A percentile compares a stretch with the other conserved stretches of the same genome.
Conservation (phyloP, 2,329 filamentous ascomycete species). For the Pseudogymnoascus sp. region DNA sequence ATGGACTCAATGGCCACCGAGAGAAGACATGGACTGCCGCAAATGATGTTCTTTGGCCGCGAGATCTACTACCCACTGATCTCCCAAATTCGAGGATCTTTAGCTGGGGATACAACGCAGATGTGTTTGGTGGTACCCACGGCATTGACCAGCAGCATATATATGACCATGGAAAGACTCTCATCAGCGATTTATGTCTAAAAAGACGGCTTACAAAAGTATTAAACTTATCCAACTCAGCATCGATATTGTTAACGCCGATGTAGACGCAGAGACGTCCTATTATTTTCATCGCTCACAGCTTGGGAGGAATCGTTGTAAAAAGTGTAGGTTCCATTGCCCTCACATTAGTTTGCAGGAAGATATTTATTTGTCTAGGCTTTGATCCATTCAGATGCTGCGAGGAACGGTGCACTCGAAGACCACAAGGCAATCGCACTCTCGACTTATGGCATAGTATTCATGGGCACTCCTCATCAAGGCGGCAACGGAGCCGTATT, state of each 20-base stretch:
- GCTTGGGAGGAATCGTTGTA: slow-evolving; percentile 28
- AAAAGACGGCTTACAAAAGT: slow-evolving; percentile 22
- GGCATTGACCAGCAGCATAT: slow-evolving; percentile 24
- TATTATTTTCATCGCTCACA: slow-evolving; percentile 29
- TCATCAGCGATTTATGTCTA: slow-evolving; percentile 28
- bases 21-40: slow-evolving; percentile 24
- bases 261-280: slow-evolving; percentile 23
- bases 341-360: not conserved
- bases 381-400: slow-evolving; percentile 29
- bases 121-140: slow-evolving; percentile 12
- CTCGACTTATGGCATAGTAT: slow-evolving; percentile 33
- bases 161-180: slow-evolving; percentile 27
- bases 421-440: slow-evolving; percentile 27
- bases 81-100: slow-evolving; percentile 30
- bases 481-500: slow-evolving; percentile 26
- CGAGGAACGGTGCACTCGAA: slow-evolving; percentile 21
- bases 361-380: slow-evolving; percentile 21
- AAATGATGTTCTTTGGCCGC: slow-evolving; percentile 24
- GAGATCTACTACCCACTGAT: slow-evolving; percentile 23
- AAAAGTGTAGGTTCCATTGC: slow-evolving; percentile 16
- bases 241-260: slow-evolving; percentile 6
- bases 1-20: slow-evolving; percentile 27
- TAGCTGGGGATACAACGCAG: slow-evolving; percentile 30
- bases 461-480: slow-evolving; percentile 33
- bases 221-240: slow-evolving; percentile 3